Base-by-base conservation (phyloP, 345 rosid genomes). In the Citrus inodora region DNA sequence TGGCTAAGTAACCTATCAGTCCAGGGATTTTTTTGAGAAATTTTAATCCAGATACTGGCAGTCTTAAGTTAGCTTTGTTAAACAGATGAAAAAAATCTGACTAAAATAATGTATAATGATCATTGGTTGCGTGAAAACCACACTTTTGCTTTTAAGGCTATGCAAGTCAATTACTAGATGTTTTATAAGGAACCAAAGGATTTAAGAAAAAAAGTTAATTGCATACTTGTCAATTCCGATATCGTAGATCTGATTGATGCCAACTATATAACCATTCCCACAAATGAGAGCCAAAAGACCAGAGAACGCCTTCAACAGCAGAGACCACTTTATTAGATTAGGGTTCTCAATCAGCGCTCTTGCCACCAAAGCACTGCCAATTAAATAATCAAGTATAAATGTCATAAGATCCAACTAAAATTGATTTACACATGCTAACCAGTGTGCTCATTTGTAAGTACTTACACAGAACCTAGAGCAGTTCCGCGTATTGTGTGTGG, bases 401-500 rank as follows among this genome's bases (percentile, higher is more conserved):
- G 53, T 56, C 53, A 61, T 16, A 55, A 55, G 51, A 7, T 71
- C 64, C 70, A 71, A 74, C 53, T 55, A 67, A 56, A 37, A 68
- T 27, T 32, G 71, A 48, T 58, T 69, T 17, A 70, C n/a, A 73
- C 61, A 56, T 40, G 19, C 46, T 21, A 60, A 66, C 55, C 37
- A 74, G 27, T 38, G 64, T 30, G 70, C 32, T 74, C 19, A 14
- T 68, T 75, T 51, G 67, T 28, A 58, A 51, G 65, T 28, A 78
- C 96, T 82, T 60, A 93, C 97, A 79, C 77, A 65, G 98, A 93
- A 38, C 97, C 99, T 79, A 95, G 81, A 78, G 92, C 88, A 25
- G 99, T 95, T 86, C 99, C 99, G 1, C 98, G 93, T 71, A 95
- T 95, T 1, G 99, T 95, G 78, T 95, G 99, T 6, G 99, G 99